Conservation (phyloP, 306 rosid genomes). For the Pueraria montana region DNA sequence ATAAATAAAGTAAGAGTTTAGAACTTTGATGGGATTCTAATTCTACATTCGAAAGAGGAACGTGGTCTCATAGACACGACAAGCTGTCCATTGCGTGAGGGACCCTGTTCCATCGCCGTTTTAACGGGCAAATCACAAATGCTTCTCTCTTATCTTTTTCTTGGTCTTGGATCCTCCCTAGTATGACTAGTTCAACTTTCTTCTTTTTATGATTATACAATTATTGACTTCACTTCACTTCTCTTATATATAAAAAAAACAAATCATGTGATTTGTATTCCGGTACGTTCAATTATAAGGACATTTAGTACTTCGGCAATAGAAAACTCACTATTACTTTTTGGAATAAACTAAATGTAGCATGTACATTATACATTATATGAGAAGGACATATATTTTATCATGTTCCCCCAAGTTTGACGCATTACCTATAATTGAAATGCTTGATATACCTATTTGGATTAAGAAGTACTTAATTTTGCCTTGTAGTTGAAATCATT, state of each 20-base stretch:
- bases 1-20: neutral
- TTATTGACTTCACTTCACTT: neutral
- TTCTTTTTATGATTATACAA: slow-evolving; percentile 32
- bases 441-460: neutral
- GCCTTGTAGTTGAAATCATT: neutral
- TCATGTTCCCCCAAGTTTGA: neutral
- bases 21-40: slow-evolving; percentile 29
- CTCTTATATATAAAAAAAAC: neutral
- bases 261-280: neutral
- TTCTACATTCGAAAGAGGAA: slow-evolving; percentile 33
- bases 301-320: neutral
- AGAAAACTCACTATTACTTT: neutral
- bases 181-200: neutral
- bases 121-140: slow-evolving; percentile 42
- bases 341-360: neutral
- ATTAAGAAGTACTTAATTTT: neutral
- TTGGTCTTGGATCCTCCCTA: slow-evolving; percentile 14
- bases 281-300: slow-evolving; percentile 4
- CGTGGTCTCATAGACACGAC: slow-evolving; percentile 40
- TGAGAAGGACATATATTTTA: neutral
- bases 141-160: neutral
- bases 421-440: neutral
- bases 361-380: neutral
- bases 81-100: slow-evolving; percentile 35
- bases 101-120: slow-evolving; percentile 18